Evolutionary conservation across 768 basidiomycete species (phyloP).

Genomic region (Suillus subalutaceus): DNA sequence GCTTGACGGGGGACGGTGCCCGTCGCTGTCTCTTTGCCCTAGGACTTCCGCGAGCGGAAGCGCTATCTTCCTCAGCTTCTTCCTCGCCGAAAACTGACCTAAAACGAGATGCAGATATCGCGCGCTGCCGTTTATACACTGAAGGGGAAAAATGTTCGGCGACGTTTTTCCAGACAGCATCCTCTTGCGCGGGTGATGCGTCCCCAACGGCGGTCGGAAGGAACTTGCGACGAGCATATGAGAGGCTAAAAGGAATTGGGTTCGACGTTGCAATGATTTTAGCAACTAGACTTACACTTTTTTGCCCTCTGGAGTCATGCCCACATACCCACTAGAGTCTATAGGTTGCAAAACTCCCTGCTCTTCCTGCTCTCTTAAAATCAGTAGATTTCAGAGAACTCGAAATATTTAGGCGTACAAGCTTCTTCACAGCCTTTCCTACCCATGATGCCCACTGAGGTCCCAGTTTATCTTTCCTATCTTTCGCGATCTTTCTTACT

Average conservation of each 20-base stretch:
- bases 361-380: slow-evolving; percentile 37
- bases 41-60: slow-evolving; percentile 14
- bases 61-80: slow-evolving; percentile 14
- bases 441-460: slow-evolving; percentile 54
- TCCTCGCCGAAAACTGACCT: slow-evolving; percentile 4
- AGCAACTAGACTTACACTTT: slow-evolving; percentile 42
- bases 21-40: slow-evolving; percentile 16
- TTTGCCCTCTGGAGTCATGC: slow-evolving; percentile 47
- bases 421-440: slow-evolving; percentile 44
- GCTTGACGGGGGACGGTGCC: slow-evolving; percentile 11
- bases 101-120: slow-evolving; percentile 10
- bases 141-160: slow-evolving; percentile 27
- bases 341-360: slow-evolving; percentile 45
- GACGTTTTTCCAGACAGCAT: slow-evolving; percentile 43
- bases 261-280: slow-evolving; percentile 5
- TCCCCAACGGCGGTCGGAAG: slow-evolving; percentile 29
- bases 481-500: slow-evolving; percentile 51
- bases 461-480: slow-evolving; percentile 47
- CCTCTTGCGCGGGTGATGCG: slow-evolving; percentile 35
- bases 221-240: slow-evolving; percentile 35
- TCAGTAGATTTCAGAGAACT: background rate
- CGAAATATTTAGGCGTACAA: slow-evolving; percentile 33
- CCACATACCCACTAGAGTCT: slow-evolving; percentile 39
- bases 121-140: slow-evolving; percentile 18
- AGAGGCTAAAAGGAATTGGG: slow-evolving; percentile 27